Conservation (phyloP, 2,329 filamentous ascomycete genomes). For the Penicillium sp. region DNA sequence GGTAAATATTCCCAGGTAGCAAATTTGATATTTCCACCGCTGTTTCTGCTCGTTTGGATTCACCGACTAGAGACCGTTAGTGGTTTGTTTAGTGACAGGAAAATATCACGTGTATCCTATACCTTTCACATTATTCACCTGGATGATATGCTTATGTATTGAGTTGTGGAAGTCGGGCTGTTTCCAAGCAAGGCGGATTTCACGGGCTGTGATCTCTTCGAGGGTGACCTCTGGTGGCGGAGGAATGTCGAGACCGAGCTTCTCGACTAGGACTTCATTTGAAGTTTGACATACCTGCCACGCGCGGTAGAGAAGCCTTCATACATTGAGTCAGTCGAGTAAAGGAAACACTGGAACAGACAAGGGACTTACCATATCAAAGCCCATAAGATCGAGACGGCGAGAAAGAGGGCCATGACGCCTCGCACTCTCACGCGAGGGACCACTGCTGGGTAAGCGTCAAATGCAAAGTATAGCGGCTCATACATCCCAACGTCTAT, state of each 20-base stretch:
- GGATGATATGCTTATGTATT: slow-evolving; percentile 84
- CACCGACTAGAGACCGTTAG: slow-evolving; percentile 63
- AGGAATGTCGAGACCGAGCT: slow-evolving; percentile 91
- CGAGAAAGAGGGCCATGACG: slow-evolving; percentile 51
- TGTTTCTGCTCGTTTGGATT: slow-evolving; percentile 76
- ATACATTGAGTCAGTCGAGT: slow-evolving; percentile 2
- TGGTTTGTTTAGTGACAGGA: background rate
- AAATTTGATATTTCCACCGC: slow-evolving; percentile 90
- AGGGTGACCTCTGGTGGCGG: slow-evolving; percentile 85
- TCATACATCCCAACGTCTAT: slow-evolving; percentile 48
- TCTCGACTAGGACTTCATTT: slow-evolving; percentile 83
- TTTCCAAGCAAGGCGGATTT: slow-evolving; percentile 89
- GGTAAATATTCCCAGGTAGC: slow-evolving; percentile 84
- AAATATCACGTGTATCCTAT: slow-evolving; percentile 14
- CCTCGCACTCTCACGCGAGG: slow-evolving; percentile 50
- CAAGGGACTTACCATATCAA: slow-evolving; percentile 47
- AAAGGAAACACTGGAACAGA: background rate
- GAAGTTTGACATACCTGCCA: slow-evolving; percentile 88
- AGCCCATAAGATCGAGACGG: slow-evolving; percentile 50
- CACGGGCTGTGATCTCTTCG: slow-evolving; percentile 81
- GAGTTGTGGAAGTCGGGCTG: slow-evolving; percentile 65
- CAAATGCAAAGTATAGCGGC: slow-evolving; percentile 46
- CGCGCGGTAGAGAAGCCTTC: slow-evolving; percentile 78
- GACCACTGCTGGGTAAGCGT: slow-evolving; percentile 48
- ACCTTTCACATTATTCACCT: slow-evolving; percentile 92